Evolutionary conservation across 768 basidiomycete genomes (phyloP), one percentile per base, ranked within the genome.

Genomic region (Rhodosporidiobolus odoratus): DNA sequence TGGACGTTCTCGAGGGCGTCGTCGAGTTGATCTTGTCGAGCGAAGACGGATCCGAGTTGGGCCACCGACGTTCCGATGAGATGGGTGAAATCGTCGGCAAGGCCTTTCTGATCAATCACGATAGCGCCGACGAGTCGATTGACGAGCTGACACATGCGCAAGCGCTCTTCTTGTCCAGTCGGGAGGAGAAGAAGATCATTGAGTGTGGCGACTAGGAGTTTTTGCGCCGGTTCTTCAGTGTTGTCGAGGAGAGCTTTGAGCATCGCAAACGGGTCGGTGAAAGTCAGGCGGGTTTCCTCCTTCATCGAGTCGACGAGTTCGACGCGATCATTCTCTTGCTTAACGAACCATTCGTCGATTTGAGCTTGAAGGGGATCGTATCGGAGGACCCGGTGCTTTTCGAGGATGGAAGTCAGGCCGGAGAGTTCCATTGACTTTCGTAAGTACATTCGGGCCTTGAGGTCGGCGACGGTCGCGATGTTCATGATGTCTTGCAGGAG

Each of bases 181-280:
- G 89, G 86, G 74, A 98, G 90, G 74, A 98, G 85, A 27, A 97
- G 83, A 66, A 99, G 79, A 80, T 97, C 93, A 77, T 92, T 92
- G 85, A 98, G 86, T 80, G 92, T 89, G n/a, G 91, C 91, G 50
- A 94, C 82, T 79, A 99, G 89, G 78, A 94, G 88, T 72, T 90
- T 87, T 74, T 84, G 83, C 10, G 93, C 92, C 68, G 86, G 86
- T 52, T 88, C 88, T 69, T 87, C 83, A n/a, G 88, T 87, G 78
- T 85, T 88, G n/a, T 85, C 81, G 71, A 85, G 84, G 57, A 99
- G 83, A 4, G 90, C 89, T 62, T 88, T 86, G 82, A 89, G 95
- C 40, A 97, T 88, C 77, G 97, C 93, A 76, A 88, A 85, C 25
- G 91, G 89, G 69, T 89, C 87, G 48, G 85, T 85, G 73, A 96